These are phyloP conservation scores for Trametes versicolor DNA, from an alignment of 1,284 basidiomycete genomes.

Conservation along the genomic window DNA sequence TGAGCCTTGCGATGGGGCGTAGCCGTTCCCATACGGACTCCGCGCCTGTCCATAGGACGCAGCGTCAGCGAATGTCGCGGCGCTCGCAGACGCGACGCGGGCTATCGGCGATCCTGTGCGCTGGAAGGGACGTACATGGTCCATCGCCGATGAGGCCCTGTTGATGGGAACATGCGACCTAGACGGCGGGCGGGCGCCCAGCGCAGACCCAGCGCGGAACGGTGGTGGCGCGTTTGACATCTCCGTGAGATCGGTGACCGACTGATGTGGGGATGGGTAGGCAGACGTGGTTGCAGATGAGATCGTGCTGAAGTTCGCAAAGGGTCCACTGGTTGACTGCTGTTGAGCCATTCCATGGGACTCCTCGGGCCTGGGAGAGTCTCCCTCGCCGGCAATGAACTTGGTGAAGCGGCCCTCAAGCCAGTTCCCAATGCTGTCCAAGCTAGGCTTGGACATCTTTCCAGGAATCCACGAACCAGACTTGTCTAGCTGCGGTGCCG, in stretches of 20 bases:
- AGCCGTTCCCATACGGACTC: slow-evolving; percentile 43
- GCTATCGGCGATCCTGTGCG: slow-evolving; percentile 61
- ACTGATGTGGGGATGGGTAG: slow-evolving; percentile 76
- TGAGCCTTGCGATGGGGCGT: slow-evolving; percentile 28
- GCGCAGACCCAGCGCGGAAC: slow-evolving; percentile 71
- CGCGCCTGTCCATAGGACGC: slow-evolving; percentile 51
- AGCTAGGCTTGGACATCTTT: slow-evolving; percentile 87
- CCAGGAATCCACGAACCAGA: slow-evolving; percentile 83
- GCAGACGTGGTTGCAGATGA: slow-evolving; percentile 82
- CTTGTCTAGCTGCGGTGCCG: slow-evolving; percentile 78
- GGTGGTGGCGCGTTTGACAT: slow-evolving; percentile 52
- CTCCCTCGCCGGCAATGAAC: slow-evolving; percentile 92
- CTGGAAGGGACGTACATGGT: slow-evolving; percentile 59
- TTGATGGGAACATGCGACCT: slow-evolving; percentile 63
- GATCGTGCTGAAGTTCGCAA: slow-evolving; percentile 95
- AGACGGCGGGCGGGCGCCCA: slow-evolving; percentile 58
- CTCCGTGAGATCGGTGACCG: slow-evolving; percentile 57
- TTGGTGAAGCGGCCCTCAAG: slow-evolving; percentile 96
- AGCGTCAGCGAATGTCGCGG: slow-evolving; percentile 58
- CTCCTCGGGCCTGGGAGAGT: slow-evolving; percentile 55
- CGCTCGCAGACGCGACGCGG: slow-evolving; percentile 62
- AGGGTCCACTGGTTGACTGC: slow-evolving; percentile 78
- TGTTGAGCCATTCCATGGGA: slow-evolving; percentile 53
- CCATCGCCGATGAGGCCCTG: slow-evolving; percentile 81
- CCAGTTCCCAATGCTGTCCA: slow-evolving; percentile 94